Base-by-base conservation (phyloP, 2,329 filamentous ascomycete genomes). In the Didymella keratinophila region DNA sequence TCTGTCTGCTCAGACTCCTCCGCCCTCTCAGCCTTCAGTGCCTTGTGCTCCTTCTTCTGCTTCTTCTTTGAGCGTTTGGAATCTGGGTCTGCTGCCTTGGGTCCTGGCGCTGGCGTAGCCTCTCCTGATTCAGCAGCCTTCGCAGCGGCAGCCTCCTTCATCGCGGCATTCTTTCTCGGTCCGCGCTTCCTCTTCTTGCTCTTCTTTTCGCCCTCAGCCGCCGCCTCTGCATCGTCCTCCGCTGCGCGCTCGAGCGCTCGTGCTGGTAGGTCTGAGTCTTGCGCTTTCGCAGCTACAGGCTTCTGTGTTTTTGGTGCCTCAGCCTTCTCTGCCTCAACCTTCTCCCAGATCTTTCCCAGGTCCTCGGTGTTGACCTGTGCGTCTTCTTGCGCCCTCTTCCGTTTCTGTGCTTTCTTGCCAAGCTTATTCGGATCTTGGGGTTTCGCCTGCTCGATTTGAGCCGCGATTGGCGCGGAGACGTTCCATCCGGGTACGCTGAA, bases 401-500 rank as follows among this genome's bases (percentile, higher is more conserved):
- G 69, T 62, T 86, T 84, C 78, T 88, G 87, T 72, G 83, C 88
- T 65, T 82, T 81, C 69, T 83, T 86, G 66, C 79, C 72, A 58
- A 79, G 70, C 61, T 77, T 81, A 45, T 72, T 76, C 63, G 73
- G 69, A 30, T 72, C 68, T 56, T 69, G 69, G 1, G 69, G 61
- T 47, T 72, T 73, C 18, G 73, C 71, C 61, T 71, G 71, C 61
- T 83, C 80, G 18, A 81, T 84, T 78, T 97, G 92, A 28, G 86
- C 78, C 78, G 92, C 92, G 63, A 96, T 85, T 51, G 87, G 86
- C 61, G 89, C 84, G 55, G 91, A 87, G 34, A 97, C 83, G 37
- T 92, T 92, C 93, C 94, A 97, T 67, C 95, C 95, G 71, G 91
- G 91, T 28, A 98, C 93, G 10, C 93, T 89, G 77, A 98, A 98